A percentile compares a stretch with the other conserved stretches of the same genome.
phyloP scores from a whole-genome alignment of 768 basidiomycete species.

The Suillus weaverae region DNA sequence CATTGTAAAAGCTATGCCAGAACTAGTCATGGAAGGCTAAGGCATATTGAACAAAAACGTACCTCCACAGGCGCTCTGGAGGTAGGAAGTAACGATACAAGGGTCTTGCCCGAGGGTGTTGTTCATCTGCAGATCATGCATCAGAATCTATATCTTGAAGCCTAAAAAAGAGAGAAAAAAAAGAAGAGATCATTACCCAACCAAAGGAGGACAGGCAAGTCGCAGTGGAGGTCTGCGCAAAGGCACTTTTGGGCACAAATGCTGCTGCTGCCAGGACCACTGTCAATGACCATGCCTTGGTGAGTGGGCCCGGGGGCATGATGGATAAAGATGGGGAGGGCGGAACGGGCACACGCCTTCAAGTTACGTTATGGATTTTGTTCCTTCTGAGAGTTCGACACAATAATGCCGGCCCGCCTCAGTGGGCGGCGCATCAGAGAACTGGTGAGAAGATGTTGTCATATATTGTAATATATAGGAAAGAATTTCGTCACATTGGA shows the following conservation, averaged over 20 bases:
- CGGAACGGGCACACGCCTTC: not conserved
- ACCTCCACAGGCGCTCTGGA: conserved; percentile 47
- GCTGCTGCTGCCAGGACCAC: conserved; percentile 18
- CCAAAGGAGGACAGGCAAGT: conserved; percentile 20
- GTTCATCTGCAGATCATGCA: conserved; percentile 21
- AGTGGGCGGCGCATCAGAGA: no score
- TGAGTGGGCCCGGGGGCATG: conserved; percentile 7
- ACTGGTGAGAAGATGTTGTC: no score
- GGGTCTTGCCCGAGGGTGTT: conserved; percentile 50
- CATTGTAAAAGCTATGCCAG: conserved; percentile 37
- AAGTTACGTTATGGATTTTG: not conserved
- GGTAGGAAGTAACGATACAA: conserved; percentile 44
- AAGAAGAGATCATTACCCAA: conserved; percentile 23
- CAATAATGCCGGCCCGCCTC: no score
- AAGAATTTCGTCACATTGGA: no score
- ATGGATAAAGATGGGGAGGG: conserved; percentile 8
- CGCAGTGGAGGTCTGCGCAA: conserved; percentile 26
- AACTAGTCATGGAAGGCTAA: conserved; percentile 3
- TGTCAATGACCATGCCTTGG: conserved; percentile 14
- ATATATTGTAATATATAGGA: no score
- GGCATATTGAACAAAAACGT: conserved; percentile 21
- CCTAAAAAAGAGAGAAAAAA: not conserved
- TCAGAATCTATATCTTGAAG: not conserved
- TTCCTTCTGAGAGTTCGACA: conserved; percentile 15
- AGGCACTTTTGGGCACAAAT: conserved; percentile 16